These are phyloP conservation scores for Nemania abortiva DNA, from an alignment of 2,329 filamentous ascomycete genomes.

Conservation along the genomic window DNA sequence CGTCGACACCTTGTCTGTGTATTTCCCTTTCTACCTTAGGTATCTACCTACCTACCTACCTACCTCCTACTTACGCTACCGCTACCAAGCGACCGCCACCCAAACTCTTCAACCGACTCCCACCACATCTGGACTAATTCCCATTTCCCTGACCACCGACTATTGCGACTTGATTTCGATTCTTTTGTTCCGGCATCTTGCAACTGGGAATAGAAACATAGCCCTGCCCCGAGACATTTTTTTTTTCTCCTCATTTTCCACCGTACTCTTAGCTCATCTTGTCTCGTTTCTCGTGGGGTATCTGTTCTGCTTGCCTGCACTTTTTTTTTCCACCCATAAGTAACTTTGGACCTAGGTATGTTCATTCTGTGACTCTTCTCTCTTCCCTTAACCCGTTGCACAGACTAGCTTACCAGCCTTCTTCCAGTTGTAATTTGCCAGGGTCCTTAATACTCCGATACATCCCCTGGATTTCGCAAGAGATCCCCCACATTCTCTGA, in stretches of 20 bases:
- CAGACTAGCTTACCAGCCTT: slow-evolving; percentile 23
- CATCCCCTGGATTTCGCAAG: slow-evolving; percentile 28
- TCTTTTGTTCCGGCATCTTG: slow-evolving; percentile 26
- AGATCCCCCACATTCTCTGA: slow-evolving; percentile 26
- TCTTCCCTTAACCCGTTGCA: neutral
- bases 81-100: slow-evolving; percentile 11
- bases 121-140: slow-evolving; percentile 13
- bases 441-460: slow-evolving; percentile 23
- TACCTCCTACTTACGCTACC: neutral
- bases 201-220: slow-evolving; percentile 25
- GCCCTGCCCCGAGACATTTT: slow-evolving; percentile 34
- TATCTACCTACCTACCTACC: no score
- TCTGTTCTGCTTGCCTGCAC: slow-evolving; percentile 35
- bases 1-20: slow-evolving; percentile 2
- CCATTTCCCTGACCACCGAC: slow-evolving; percentile 1
- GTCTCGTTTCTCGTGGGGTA: slow-evolving; percentile 35
- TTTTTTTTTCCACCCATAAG: slow-evolving; percentile 21
- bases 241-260: slow-evolving; percentile 11
- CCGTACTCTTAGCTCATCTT: slow-evolving; percentile 33
- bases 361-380: neutral
- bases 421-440: slow-evolving; percentile 15
- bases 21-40: slow-evolving; percentile 13
- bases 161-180: slow-evolving; percentile 16
- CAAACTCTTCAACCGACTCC: slow-evolving; percentile 19
- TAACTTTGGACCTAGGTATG: slow-evolving; percentile 36